Base-by-base conservation (phyloP, 2,329 filamentous ascomycete genomes). In the Trichoderma simmonsii region DNA sequence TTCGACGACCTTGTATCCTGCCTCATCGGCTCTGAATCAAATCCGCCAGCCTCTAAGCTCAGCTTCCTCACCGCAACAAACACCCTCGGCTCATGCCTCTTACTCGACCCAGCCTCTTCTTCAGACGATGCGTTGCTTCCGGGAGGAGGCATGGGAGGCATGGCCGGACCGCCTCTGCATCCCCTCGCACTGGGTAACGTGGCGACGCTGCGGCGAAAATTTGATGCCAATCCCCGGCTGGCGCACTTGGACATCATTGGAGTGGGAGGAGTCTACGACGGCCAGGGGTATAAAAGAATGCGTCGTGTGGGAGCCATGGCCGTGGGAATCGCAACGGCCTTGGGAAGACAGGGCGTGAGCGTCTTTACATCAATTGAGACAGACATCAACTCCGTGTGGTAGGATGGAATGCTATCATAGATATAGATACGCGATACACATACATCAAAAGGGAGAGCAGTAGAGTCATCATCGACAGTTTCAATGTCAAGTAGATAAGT, bases 181-280 rank as follows among this genome's bases (percentile, higher is more conserved):
- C 90, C 92, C 0, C 82, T 95, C 0, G 90, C 92, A 0, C 80
- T 95, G 34, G 93, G 93, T 0, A 95, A 95, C 76, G 92, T 95
- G 36, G 84, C 84, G n/a, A 90, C 88, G 1, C 85, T 95, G n/a
- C 81, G 90, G 24, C 80, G 78, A 24, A 78, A 92, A 81, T 79
- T 95, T 18, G 87, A 91, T 74, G 79, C 81, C 39, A 77, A 84
- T 15, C 76, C 82, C 0, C 75, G 75, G 48, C 79, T 93, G 62
- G 80, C 80, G 11, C 82, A 86, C n/a, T 83, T 95, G 28, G 82
- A 83, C 18, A 84, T 95, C 34, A 89, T 95, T 70, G 93, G 93
- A 0, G 87, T 93, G 0, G 93, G 93, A 1, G 93, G 93, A 2
- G 92, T 95, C 1, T 82, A 85, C 28, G 91, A 94, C 78, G 82